phyloP scores from a whole-genome alignment of 305 asterid genomes.

The Fraxinus platypoda region DNA sequence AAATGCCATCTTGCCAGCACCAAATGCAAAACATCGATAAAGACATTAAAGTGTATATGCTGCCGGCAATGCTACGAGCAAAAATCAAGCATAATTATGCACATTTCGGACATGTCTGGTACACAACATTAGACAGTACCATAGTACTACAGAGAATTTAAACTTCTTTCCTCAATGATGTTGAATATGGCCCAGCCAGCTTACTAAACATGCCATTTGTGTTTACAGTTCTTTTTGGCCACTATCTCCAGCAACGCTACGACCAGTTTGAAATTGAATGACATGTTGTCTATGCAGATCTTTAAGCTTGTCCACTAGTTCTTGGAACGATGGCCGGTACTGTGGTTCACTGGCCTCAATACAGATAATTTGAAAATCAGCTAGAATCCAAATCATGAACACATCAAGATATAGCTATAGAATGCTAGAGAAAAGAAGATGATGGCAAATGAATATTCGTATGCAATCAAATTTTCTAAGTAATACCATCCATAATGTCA shows the following conservation, averaged over 20 bases:
- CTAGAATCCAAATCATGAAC: background rate
- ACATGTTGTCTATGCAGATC: slow-evolving; percentile 59
- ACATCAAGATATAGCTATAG: background rate
- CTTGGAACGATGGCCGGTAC: slow-evolving; percentile 80
- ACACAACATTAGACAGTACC: background rate
- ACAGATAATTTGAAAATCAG: slow-evolving; percentile 1
- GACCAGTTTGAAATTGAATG: slow-evolving; percentile 57
- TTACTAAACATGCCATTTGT: slow-evolving; percentile 2
- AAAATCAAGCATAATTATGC: background rate
- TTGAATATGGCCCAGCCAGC: background rate
- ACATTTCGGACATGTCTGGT: background rate
- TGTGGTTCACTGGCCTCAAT: slow-evolving; percentile 65
- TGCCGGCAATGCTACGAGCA: slow-evolving; percentile 9
- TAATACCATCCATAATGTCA: background rate
- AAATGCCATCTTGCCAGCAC: background rate
- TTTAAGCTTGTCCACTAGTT: slow-evolving; percentile 70
- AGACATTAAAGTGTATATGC: background rate
- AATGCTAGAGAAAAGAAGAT: background rate
- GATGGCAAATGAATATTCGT: background rate
- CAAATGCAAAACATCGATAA: background rate
- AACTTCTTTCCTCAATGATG: background rate
- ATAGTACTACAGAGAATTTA: background rate
- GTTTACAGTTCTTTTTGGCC: slow-evolving; percentile 45
- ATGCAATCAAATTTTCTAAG: background rate
- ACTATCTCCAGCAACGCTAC: slow-evolving; percentile 41